Evolutionary conservation across 192 early-diverging fungal genomes (phyloP).

Genomic region (Coemansia sp.): DNA sequence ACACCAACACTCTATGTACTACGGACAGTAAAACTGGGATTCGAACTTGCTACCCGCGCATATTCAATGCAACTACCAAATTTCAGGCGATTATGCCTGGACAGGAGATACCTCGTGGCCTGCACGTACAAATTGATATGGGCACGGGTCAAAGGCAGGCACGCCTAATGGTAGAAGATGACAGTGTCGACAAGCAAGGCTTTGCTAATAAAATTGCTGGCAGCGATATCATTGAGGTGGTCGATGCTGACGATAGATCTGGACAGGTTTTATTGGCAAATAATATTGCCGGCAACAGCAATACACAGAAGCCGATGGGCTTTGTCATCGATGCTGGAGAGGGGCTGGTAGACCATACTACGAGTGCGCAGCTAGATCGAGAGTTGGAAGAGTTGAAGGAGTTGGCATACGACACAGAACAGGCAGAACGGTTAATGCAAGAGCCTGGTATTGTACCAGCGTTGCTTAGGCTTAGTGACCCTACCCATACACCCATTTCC

Average conservation of each 20-base stretch:
- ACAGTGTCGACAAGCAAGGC: not conserved
- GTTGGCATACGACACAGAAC: conserved; percentile 58
- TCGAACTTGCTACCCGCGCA: conserved; percentile 56
- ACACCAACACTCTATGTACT: conserved; percentile 19
- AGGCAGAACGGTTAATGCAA: conserved; percentile 54
- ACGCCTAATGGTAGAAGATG: conserved; percentile 53
- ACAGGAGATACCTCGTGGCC: conserved; percentile 61
- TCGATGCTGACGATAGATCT: not conserved
- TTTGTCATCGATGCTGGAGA: not conserved
- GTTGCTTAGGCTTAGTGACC: conserved; percentile 41
- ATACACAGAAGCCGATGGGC: conserved; percentile 5
- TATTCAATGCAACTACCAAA: conserved; percentile 60
- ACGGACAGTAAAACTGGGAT: conserved; percentile 33
- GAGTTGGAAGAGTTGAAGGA: conserved; percentile 58
- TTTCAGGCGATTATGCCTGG: conserved; percentile 60
- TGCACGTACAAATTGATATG: conserved; percentile 67
- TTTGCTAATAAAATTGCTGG: not conserved
- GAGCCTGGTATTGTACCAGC: conserved; percentile 24
- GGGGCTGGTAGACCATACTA: conserved; percentile 9
- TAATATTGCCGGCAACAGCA: conserved; percentile 12
- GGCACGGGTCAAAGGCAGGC: conserved; percentile 58
- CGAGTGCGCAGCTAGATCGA: not conserved
- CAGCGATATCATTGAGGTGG: not conserved
- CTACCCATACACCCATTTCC: not conserved
- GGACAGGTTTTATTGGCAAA: too few species aligned